Evolutionary conservation across 768 basidiomycete species (phyloP).

Genomic region (Lactarius hatsudake): DNA sequence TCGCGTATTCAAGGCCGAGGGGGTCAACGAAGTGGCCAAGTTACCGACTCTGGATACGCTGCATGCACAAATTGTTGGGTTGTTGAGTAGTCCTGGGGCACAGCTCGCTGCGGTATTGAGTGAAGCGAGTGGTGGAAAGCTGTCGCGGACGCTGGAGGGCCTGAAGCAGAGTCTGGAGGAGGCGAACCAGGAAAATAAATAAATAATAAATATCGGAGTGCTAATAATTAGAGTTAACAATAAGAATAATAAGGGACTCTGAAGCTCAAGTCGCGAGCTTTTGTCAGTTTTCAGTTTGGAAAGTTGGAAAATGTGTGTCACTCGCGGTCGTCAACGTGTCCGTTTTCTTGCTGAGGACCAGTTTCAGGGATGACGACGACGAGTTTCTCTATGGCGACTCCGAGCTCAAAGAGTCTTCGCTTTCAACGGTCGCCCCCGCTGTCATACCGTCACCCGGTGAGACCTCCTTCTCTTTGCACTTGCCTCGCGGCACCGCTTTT

Average conservation of each 20-base stretch:
- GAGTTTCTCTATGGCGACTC: slow-evolving; percentile 36
- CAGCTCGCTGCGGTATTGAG: slow-evolving; percentile 70
- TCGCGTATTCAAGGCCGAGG: slow-evolving; percentile 57
- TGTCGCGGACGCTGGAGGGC: slow-evolving; percentile 73
- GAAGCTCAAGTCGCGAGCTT: not conserved
- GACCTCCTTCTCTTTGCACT: slow-evolving; percentile 9
- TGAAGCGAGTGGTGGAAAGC: slow-evolving; percentile 63
- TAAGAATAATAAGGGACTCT: not conserved
- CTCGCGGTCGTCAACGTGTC: slow-evolving; percentile 12
- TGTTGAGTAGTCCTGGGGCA: slow-evolving; percentile 71
- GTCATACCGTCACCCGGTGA: slow-evolving; percentile 26
- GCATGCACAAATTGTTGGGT: slow-evolving; percentile 78
- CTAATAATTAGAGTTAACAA: not conserved
- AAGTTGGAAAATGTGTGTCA: slow-evolving; percentile 20
- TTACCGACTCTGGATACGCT: slow-evolving; percentile 77
- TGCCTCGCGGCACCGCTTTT: slow-evolving; percentile 5
- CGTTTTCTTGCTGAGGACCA: slow-evolving; percentile 17
- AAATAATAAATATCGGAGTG: not conserved
- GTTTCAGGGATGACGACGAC: slow-evolving; percentile 36
- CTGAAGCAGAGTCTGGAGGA: slow-evolving; percentile 61
- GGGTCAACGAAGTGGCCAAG: slow-evolving; percentile 61
- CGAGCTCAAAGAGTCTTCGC: slow-evolving; percentile 19
- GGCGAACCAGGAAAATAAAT: slow-evolving; percentile 29
- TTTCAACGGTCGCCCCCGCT: slow-evolving; percentile 29
- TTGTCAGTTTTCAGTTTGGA: not conserved